These are phyloP conservation scores for Aechmea fasciata DNA, from an alignment of 176 grass and related monocot species.

Conservation along the genomic window DNA sequence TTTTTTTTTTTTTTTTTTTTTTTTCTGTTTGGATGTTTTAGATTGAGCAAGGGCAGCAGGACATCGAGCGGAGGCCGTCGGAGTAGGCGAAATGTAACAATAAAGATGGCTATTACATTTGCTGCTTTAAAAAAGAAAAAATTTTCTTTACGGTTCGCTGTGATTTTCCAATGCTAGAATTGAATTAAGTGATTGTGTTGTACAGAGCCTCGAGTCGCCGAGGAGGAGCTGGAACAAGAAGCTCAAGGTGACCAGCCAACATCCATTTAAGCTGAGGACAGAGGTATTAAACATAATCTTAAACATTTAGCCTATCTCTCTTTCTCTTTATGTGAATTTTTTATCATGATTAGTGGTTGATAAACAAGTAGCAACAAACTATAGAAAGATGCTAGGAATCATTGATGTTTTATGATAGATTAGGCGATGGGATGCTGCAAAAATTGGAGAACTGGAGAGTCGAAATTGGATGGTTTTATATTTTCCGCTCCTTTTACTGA, in stretches of 20 bases:
- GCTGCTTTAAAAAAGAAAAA: not conserved
- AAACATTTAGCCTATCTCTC: not conserved
- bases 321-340: not conserved
- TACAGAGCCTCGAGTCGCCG: constrained; percentile 50
- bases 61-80: constrained; percentile 39
- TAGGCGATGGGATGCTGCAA: not conserved
- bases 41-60: constrained; percentile 51
- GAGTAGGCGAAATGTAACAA: constrained; percentile 58
- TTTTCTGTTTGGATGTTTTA: constrained; percentile 13
- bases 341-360: not conserved
- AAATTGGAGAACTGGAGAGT: too few species aligned
- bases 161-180: not conserved
- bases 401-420: not conserved
- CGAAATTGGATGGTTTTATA: too few species aligned
- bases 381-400: not conserved
- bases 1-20: constrained; percentile 6
- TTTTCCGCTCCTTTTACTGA: too few species aligned
- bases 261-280: constrained; percentile 92
- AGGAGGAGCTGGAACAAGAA: constrained; percentile 71
- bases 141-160: not conserved
- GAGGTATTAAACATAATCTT: constrained; percentile 46
- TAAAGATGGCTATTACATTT: not conserved
- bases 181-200: constrained; percentile 13
- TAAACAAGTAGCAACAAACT: not conserved
- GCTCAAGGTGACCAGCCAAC: constrained; percentile 75